Evolutionary conservation across 2,329 filamentous ascomycete genomes (phyloP).

Genomic region (Byssochlamys sp.): DNA sequence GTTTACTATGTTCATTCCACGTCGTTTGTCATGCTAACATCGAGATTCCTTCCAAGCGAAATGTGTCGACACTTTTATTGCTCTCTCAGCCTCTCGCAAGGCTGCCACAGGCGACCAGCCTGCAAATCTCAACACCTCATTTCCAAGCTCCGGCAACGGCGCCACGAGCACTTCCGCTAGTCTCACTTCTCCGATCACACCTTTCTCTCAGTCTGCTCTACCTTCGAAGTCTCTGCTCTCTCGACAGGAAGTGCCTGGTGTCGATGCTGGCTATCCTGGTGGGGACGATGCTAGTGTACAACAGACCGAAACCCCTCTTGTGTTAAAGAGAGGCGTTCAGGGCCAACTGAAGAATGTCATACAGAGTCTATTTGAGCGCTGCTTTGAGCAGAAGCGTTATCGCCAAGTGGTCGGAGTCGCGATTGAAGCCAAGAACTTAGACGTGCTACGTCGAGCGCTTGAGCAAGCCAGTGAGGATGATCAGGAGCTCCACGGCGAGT

Average conservation of each 20-base stretch:
- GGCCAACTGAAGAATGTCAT: slow-evolving; percentile 73
- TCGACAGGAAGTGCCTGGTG: slow-evolving; percentile 57
- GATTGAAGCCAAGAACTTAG: slow-evolving; percentile 84
- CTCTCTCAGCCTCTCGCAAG: slow-evolving; percentile 55
- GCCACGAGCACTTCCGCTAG: slow-evolving; percentile 55
- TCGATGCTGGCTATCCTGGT: slow-evolving; percentile 47
- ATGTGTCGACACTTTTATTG: slow-evolving; percentile 96
- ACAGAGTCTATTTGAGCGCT: slow-evolving; percentile 81
- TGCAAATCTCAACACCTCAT: slow-evolving; percentile 70
- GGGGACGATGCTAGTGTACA: slow-evolving; percentile 47
- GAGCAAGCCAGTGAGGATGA: slow-evolving; percentile 80
- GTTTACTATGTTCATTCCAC: background rate
- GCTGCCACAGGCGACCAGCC: slow-evolving; percentile 42
- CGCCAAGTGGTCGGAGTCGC: slow-evolving; percentile 94
- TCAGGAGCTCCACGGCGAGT: slow-evolving; percentile 54
- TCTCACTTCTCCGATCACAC: slow-evolving; percentile 78
- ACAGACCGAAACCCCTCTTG: slow-evolving; percentile 50
- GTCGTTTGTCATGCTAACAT: background rate
- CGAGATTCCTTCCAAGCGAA: slow-evolving; percentile 48
- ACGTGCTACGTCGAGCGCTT: slow-evolving; percentile 77
- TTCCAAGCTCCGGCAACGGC: slow-evolving; percentile 58
- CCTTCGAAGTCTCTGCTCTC: slow-evolving; percentile 94
- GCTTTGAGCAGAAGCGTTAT: slow-evolving; percentile 75
- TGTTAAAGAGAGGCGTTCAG: slow-evolving; percentile 64
- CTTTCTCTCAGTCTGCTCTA: slow-evolving; percentile 85